Evolutionary conservation across 1,284 basidiomycete species (phyloP).

Genomic region (Apiotrichum siamense): DNA sequence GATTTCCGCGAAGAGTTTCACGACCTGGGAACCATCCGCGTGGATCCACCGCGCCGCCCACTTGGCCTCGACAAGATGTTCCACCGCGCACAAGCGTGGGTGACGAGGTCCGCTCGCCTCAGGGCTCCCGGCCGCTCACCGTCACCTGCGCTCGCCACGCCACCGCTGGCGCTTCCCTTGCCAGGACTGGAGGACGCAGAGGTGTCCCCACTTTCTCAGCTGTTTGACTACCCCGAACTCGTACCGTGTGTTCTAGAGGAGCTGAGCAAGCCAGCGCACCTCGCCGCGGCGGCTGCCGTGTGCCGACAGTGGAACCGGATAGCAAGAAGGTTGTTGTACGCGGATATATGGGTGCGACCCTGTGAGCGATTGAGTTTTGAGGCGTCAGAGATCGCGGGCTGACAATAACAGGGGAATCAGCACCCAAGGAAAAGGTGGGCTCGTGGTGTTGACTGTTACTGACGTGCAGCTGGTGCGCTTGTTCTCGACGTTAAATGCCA

Average conservation of each 20-base stretch:
- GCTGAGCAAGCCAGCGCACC: slow-evolving; percentile 32
- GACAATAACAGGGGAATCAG: slow-evolving; percentile 38
- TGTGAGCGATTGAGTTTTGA: slow-evolving; percentile 36
- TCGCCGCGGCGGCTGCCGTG: slow-evolving; percentile 32
- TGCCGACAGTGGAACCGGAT: slow-evolving; percentile 26
- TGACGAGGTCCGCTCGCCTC: slow-evolving; percentile 6
- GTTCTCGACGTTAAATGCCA: slow-evolving; percentile 30
- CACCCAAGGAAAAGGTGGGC: slow-evolving; percentile 20
- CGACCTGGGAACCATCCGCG: slow-evolving; percentile 27
- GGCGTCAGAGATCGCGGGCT: background rate
- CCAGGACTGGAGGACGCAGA: background rate
- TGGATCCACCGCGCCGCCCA: slow-evolving; percentile 24
- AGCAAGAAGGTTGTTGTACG: slow-evolving; percentile 32
- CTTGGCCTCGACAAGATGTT: slow-evolving; percentile 41
- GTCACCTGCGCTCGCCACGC: slow-evolving; percentile 18
- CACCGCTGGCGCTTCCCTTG: slow-evolving; percentile 25
- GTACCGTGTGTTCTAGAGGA: slow-evolving; percentile 31
- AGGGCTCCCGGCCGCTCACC: slow-evolving; percentile 20
- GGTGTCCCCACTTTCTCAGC: slow-evolving; percentile 23
- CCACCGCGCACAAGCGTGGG: slow-evolving; percentile 15
- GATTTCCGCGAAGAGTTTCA: slow-evolving; percentile 10
- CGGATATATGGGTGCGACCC: slow-evolving; percentile 42
- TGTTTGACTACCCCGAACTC: slow-evolving; percentile 37
- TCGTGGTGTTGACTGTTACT: background rate
- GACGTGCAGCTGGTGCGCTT: slow-evolving; percentile 31